phyloP scores from a whole-genome alignment of 345 rosid species.

The Gossypium herbaceum region DNA sequence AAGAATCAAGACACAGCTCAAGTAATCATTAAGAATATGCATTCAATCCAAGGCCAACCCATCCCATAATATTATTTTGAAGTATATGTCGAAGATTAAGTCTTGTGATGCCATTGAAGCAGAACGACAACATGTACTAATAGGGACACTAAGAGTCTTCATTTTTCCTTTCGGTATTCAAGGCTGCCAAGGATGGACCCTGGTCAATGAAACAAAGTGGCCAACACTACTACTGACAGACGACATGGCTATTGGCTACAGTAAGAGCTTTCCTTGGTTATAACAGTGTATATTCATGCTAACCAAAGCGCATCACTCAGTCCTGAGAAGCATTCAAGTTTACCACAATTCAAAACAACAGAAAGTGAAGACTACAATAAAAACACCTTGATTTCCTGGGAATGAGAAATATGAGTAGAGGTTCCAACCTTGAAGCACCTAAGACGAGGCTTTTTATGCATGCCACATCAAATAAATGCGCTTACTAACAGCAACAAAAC shows the following conservation, averaged over 20 bases:
- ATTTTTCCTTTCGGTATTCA: neutral
- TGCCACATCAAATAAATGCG: neutral
- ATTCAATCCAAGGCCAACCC: neutral
- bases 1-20: neutral
- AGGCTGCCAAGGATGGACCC: neutral
- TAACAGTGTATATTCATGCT: neutral
- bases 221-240: neutral
- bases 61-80: neutral
- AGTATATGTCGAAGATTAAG: neutral
- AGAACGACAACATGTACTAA: neutral
- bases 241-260: neutral
- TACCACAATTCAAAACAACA: neutral
- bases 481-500: slow-evolving; percentile 2
- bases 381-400: neutral
- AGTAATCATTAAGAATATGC: neutral
- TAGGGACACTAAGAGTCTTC: neutral
- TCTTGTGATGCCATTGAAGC: neutral
- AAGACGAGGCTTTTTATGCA: slow-evolving; percentile 2
- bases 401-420: neutral
- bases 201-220: neutral
- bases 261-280: neutral
- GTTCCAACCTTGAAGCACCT: neutral
- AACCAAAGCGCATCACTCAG: neutral
- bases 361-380: neutral
- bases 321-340: neutral